Evolutionary conservation across 345 rosid species (phyloP), one percentile per base, ranked within the genome.

Genomic region (Excoecaria cochinchinensis): DNA sequence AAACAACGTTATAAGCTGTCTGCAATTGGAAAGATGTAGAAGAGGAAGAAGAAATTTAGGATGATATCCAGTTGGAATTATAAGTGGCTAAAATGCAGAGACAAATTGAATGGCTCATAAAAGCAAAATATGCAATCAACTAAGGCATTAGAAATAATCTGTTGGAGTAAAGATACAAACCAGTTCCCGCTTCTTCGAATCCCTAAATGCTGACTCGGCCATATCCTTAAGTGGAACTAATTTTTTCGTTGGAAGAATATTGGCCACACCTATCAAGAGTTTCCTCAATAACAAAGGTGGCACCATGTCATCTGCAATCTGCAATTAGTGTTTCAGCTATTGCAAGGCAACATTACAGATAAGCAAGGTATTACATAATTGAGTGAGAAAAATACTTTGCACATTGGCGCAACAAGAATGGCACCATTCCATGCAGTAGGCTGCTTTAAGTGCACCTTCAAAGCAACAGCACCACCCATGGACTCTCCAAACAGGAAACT

Each of bases 381-480:
- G 57, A 61, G 75, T 79, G 55, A 71, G 63, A 80, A 76, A 39
- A 60, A 74, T 89, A 95, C 99, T 86, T 95, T 95, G 89, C 98
- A 95, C 99, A 95, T 95, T 0, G 99, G 97, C 46, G 99, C 98
- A 44, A 86, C 95, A 70, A 95, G 91, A 82, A 90, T 80, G 9
- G 97, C 97, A 22, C 99, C 99, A 44, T 78, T 88, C 97, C 98
- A 95, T 5, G 90, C 87, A 71, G 87, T 78, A 24, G 97, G 97
- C 75, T 95, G 97, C 76, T 91, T 93, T 60, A 91, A 77, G 80
- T 92, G 98, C 80, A 92, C 79, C 87, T 93, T 91, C 82, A 96
- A 86, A 40, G 91, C 90, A 50, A 96, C 95, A 2, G 98, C 99
- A 83, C 99, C 99, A 67, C 99, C 99, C 95, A 96, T 80, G 22